Percentiles rank a stretch among this genome's conserved stretches.
Evolutionary conservation across 129 eudicot genomes (phyloP).

Genomic region (Flaveria trinervia): DNA sequence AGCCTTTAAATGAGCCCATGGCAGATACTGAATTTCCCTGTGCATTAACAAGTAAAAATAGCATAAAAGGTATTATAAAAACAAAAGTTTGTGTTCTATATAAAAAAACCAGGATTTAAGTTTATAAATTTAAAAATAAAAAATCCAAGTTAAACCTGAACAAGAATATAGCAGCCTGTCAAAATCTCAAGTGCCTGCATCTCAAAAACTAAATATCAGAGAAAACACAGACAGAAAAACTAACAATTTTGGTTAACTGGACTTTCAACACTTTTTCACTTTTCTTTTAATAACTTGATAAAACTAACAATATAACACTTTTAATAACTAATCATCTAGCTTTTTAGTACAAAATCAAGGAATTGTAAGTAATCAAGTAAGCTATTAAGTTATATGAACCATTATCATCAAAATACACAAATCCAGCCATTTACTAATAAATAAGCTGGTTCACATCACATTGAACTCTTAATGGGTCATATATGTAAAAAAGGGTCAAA

Average conservation of each 20-base stretch:
- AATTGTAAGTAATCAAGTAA: background rate
- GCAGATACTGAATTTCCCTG: slow-evolving; percentile 95
- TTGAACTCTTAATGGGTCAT: background rate
- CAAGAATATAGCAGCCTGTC: slow-evolving; percentile 89
- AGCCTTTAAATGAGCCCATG: slow-evolving; percentile 95
- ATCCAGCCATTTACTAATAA: background rate
- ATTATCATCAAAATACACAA: background rate
- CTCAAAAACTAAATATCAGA: slow-evolving; percentile 21
- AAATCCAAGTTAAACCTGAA: slow-evolving; percentile 57
- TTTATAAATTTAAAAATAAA: background rate
- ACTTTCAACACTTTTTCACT: background rate
- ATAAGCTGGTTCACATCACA: background rate
- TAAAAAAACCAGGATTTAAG: background rate
- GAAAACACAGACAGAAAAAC: slow-evolving; percentile 4
- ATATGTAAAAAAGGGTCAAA: background rate
- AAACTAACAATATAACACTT: background rate
- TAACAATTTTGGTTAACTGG: too few relatives aligned
- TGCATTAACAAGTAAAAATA: slow-evolving; percentile 7
- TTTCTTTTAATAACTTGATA: background rate
- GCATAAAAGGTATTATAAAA: background rate
- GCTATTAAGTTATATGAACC: background rate
- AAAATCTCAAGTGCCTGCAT: slow-evolving; percentile 95
- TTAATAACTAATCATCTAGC: background rate
- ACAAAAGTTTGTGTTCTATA: background rate
- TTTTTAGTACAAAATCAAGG: background rate